Evolutionary conservation across 495 filamentous ascomycete genomes (phyloP).

Genomic region (Tuber indicum): DNA sequence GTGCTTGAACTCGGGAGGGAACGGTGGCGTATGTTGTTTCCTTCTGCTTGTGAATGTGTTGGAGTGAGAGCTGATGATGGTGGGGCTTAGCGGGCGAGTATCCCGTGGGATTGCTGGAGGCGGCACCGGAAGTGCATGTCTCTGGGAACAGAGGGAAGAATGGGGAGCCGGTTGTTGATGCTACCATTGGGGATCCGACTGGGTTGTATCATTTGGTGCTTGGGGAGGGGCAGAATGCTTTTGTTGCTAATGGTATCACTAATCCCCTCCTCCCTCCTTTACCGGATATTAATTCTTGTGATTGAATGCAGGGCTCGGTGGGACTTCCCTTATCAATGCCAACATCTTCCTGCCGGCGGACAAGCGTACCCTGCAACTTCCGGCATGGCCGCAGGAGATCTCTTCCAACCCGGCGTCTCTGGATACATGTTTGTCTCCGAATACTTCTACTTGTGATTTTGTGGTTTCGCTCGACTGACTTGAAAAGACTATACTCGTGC

Average conservation of each 20-base stretch:
- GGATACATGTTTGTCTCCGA: conserved; percentile 48
- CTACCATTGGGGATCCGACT: conserved; percentile 52
- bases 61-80: not conserved
- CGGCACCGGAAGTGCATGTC: conserved; percentile 49
- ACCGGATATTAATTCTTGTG: not conserved
- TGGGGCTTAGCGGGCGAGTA: conserved; percentile 52
- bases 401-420: conserved; percentile 46
- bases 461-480: conserved; percentile 18
- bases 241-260: conserved; percentile 57
- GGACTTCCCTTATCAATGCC: conserved; percentile 60
- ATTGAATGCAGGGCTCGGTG: conserved; percentile 51
- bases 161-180: conserved; percentile 40
- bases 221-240: conserved; percentile 60
- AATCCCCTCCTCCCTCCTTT: not conserved
- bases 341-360: conserved; percentile 62
- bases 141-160: conserved; percentile 49
- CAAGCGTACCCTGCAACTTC: conserved; percentile 49
- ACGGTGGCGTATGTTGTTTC: conserved; percentile 49
- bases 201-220: conserved; percentile 59
- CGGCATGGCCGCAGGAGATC: conserved; percentile 57
- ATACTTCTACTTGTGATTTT: not conserved
- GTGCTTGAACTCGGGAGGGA: conserved; percentile 59
- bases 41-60: not conserved
- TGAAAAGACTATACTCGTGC: conserved; percentile 53
- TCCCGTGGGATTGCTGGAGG: conserved; percentile 48